Conservation (phyloP, 805 yeast genomes). For the Cephaloascus albidus region DNA sequence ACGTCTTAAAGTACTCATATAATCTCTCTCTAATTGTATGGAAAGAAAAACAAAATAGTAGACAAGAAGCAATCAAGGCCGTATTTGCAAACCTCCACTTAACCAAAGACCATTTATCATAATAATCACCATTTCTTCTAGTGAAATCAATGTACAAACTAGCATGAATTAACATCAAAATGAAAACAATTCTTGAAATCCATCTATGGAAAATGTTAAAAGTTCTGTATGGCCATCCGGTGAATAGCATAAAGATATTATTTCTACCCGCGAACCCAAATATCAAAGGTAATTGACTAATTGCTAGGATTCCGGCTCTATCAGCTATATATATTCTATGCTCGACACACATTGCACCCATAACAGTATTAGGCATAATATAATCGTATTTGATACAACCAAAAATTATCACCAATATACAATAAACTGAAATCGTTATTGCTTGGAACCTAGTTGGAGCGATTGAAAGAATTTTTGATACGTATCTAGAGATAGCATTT, state of each 20-base stretch:
- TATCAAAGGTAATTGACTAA: constrained; percentile 23
- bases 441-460: constrained; percentile 1
- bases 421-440: not conserved
- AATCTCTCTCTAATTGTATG: constrained; percentile 19
- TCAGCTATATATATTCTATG: constrained; percentile 20
- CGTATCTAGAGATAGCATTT: not conserved
- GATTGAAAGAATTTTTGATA: not conserved
- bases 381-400: not conserved
- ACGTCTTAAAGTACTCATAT: constrained; percentile 36
- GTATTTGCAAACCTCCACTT: constrained; percentile 37
- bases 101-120: constrained; percentile 21
- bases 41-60: constrained; percentile 17
- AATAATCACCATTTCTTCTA: constrained; percentile 20
- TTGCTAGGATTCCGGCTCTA: constrained; percentile 36
- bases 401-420: not conserved
- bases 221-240: constrained; percentile 23
- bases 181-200: constrained; percentile 30
- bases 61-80: constrained; percentile 8
- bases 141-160: constrained; percentile 26
- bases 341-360: not conserved
- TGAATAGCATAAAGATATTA: constrained; percentile 15
- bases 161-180: constrained; percentile 28
- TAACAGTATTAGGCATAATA: not conserved
- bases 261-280: constrained; percentile 24
- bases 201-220: constrained; percentile 26